phyloP scores from a whole-genome alignment of 2,329 filamentous ascomycete species.

The Dendryphion nanum region DNA sequence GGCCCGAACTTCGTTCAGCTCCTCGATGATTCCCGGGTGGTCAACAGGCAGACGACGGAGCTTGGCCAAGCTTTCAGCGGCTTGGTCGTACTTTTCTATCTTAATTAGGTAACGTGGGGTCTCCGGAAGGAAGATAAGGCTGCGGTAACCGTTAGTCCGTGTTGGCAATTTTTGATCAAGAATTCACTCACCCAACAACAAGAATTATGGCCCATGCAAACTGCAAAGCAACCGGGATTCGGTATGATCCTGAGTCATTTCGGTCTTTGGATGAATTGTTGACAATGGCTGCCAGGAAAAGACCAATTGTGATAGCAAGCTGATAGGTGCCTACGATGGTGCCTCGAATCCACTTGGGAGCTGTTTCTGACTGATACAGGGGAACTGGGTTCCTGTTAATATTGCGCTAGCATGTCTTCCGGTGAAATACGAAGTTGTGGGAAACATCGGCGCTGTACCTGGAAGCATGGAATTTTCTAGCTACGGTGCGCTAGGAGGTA shows the following conservation, averaged over 20 bases:
- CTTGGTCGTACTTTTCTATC: slow-evolving; percentile 57
- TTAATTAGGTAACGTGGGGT: slow-evolving; percentile 43
- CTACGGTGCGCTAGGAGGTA: no score
- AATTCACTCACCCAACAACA: slow-evolving; percentile 24
- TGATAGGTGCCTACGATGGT: slow-evolving; percentile 67
- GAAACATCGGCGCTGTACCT: no score
- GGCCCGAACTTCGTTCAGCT: slow-evolving; percentile 59
- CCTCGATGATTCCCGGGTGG: slow-evolving; percentile 54
- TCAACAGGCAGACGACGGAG: slow-evolving; percentile 59
- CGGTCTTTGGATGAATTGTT: slow-evolving; percentile 59
- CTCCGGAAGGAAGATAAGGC: slow-evolving; percentile 32
- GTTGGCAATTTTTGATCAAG: slow-evolving; percentile 31
- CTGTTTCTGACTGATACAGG: slow-evolving; percentile 60
- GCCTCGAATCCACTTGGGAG: slow-evolving; percentile 69
- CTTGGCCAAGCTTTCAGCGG: slow-evolving; percentile 57
- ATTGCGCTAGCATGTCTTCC: no score
- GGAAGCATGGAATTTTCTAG: no score
- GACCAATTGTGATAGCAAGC: slow-evolving; percentile 64
- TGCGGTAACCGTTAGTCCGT: no score
- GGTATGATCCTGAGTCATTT: slow-evolving; percentile 61
- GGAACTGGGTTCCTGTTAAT: no score
- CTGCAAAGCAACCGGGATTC: slow-evolving; percentile 71
- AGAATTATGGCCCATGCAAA: slow-evolving; percentile 69
- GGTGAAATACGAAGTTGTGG: no score
- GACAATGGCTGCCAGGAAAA: slow-evolving; percentile 63